Evolutionary conservation across 176 grass and related monocot genomes (phyloP).

Genomic region (Avena atlantica): DNA sequence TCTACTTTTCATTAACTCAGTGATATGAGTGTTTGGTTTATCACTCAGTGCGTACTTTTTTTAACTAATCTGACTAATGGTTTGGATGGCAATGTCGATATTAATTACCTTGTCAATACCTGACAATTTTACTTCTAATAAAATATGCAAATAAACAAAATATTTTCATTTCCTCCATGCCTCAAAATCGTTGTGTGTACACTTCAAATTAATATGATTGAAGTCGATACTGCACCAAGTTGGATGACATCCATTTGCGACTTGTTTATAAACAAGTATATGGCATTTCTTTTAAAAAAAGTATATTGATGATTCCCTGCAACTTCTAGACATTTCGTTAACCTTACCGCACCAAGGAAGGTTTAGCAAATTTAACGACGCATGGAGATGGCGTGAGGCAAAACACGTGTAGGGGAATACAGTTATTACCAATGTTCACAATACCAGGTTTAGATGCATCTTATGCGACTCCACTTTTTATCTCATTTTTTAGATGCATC

Average conservation of each 20-base stretch:
- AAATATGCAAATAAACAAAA: not conserved
- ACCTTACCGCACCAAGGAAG: not conserved
- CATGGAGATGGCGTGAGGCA: not conserved
- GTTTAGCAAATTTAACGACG: constrained; percentile 3
- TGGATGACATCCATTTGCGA: not conserved
- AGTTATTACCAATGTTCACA: constrained; percentile 1
- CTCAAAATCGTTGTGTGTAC: not conserved
- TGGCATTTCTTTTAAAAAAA: no score
- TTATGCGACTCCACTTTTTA: not conserved
- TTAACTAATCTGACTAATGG: not conserved
- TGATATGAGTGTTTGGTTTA: not conserved
- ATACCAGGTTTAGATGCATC: not conserved
- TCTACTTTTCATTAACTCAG: not conserved
- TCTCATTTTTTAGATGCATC: not conserved
- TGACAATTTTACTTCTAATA: not conserved
- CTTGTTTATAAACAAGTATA: constrained; percentile 3
- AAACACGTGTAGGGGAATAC: not conserved
- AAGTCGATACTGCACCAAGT: not conserved
- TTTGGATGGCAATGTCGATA: not conserved
- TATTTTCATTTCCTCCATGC: not conserved
- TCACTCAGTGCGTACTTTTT: not conserved
- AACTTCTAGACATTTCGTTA: not conserved
- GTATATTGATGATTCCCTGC: not conserved
- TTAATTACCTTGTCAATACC: not conserved
- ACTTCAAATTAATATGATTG: not conserved